phyloP scores from a whole-genome alignment of 2,329 filamentous ascomycete species.

The Pyrenochaeta sp. region DNA sequence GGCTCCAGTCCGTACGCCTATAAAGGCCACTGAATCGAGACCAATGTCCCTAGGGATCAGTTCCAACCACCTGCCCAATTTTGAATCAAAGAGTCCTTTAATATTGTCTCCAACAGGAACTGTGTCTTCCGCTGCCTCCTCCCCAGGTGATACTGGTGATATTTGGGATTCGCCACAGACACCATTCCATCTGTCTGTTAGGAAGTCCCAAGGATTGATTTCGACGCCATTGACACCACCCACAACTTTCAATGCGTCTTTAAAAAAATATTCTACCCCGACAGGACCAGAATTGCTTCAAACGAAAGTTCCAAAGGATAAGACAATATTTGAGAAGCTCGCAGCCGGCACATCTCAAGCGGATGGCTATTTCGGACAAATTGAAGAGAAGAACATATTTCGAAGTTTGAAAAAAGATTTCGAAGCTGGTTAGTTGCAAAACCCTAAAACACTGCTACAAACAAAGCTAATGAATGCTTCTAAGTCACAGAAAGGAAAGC shows the following conservation, averaged over 20 bases:
- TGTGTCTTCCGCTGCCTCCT: neutral
- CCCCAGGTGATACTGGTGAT: neutral
- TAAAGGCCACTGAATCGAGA: neutral
- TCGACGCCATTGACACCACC: conserved; percentile 4
- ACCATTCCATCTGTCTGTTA: neutral
- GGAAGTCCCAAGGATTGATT: neutral
- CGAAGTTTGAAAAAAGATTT: neutral
- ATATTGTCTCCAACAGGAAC: neutral
- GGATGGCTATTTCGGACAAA: neutral
- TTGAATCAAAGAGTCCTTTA: neutral
- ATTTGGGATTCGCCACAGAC: conserved; percentile 2
- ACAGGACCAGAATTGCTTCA: neutral
- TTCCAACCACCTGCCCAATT: neutral
- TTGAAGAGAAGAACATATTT: neutral
- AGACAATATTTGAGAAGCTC: neutral
- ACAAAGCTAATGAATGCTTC: neutral
- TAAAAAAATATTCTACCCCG: neutral
- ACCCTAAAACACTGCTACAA: neutral
- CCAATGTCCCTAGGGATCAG: neutral
- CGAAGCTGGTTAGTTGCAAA: neutral
- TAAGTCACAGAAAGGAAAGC: neutral
- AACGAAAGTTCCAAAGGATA: neutral
- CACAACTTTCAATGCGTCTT: neutral
- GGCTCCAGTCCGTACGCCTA: neutral
- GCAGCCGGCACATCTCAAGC: neutral